phyloP scores from a whole-genome alignment of 2,329 filamentous ascomycete species.

The Penicillium sp. region DNA sequence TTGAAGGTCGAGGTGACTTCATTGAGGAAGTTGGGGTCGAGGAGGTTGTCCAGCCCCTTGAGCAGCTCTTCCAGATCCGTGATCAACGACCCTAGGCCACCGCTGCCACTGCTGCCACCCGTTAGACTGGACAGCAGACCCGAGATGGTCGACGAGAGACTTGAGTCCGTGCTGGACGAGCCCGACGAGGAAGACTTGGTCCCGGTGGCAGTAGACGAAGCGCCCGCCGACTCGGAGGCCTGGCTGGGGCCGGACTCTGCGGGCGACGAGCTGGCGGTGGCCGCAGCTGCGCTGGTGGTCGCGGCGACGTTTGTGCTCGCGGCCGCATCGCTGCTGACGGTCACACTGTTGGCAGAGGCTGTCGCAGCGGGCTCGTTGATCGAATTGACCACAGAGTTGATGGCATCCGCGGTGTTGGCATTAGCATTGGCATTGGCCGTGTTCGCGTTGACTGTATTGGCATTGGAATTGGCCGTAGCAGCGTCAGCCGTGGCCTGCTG shows the following conservation, averaged over 20 bases:
- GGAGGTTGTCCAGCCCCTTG: constrained; percentile 14
- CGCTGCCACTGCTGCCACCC: constrained; percentile 2
- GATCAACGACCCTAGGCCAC: constrained; percentile 4
- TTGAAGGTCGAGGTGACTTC: constrained; percentile 24
- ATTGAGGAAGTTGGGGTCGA: constrained; percentile 22
- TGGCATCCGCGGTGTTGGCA: constrained; percentile 9
- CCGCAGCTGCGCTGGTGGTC: not conserved
- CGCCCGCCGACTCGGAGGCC: constrained; percentile 2
- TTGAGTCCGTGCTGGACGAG: constrained; percentile 1
- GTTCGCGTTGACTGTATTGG: constrained; percentile 1
- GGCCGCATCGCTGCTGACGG: constrained; percentile 4
- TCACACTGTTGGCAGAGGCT: no score
- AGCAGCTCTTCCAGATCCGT: constrained; percentile 13
- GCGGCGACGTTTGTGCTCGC: constrained; percentile 1
- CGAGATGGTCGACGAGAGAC: constrained; percentile 1
- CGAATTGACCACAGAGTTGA: not conserved
- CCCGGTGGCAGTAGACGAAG: constrained; percentile 9
- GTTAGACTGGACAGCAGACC: constrained; percentile 6
- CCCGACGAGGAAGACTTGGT: constrained; percentile 11
- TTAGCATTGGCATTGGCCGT: constrained; percentile 9
- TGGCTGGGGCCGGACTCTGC: constrained; percentile 4
- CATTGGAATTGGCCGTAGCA: constrained; percentile 1
- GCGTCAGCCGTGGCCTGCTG: no score
- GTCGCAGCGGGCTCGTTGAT: no score
- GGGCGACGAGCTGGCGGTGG: not conserved